Base-by-base conservation (phyloP, 2,329 filamentous ascomycete species). In the Talaromyces sp. region DNA sequence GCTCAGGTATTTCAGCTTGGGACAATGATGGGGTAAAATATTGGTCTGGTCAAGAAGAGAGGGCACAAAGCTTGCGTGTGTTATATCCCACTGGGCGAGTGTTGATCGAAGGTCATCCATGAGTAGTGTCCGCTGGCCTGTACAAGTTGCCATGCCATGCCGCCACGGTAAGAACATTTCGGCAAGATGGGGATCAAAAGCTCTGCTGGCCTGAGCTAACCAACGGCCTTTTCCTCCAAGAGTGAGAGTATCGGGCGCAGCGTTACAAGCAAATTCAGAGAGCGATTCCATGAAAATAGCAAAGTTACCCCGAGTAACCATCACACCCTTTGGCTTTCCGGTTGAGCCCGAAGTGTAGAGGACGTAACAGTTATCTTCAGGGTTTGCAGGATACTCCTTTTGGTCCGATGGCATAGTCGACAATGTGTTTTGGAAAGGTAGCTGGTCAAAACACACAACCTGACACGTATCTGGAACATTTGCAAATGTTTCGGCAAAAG, bases 261-360 rank as follows among this genome's bases (percentile, higher is more conserved):
- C 64, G n/a, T 58, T 54, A 49, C 66, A 66, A 17, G 67, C 68
- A 63, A 71, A 72, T 39, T 69, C 67, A 0, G 66, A 69, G 47
- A 67, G 63, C 13, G 67, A 71, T 64, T 71, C 70, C 27, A 71
- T 69, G 60, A 73, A 75, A 2, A 69, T 68, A 5, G 62, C 68
- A 32, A 66, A 61, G 53, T 68, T 70, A n/a, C 60, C 64, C 56
- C 65, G 96, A 15, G 92, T 93, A 66, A 73, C 75, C 39, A 85
- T 82, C 19, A 88, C 82, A 2, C 86, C 86, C 60, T 85, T 84
- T 0, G 72, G 72, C 2, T 71, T 73, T 27, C 80, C 81, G 0
- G 83, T 82, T 8, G 82, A 83, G 0, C 83, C 82, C 7, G 82
- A 82, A 0, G 81, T 83, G 65, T 88, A 85, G 13, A 89, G 81